Base-by-base conservation (phyloP, 495 filamentous ascomycete species). In the Trichoderma reesei region DNA sequence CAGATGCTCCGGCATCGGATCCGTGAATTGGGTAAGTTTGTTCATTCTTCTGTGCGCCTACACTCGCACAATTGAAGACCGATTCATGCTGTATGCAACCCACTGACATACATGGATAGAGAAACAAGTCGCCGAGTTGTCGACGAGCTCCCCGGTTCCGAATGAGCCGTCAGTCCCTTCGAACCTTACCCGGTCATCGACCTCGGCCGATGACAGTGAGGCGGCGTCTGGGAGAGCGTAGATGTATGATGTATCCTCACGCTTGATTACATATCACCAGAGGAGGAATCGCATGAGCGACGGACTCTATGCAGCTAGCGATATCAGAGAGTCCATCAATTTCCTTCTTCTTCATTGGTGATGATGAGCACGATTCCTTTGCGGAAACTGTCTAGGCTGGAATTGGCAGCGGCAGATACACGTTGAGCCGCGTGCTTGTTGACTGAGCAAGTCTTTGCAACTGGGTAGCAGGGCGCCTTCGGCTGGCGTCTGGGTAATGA, bases 1-100 rank as follows among this genome's bases (percentile, higher is more conserved):
- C 90, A 95, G 73, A 95, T 98, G 88, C 77, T 98, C 64, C 86
- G 86, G 62, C 82, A 86, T 70, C 83, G 94, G 60, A 78, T 78
- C 44, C 71, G 72, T 38, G 72, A 75, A 46, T 68, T 79, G 20
- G 61, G 61, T 63, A 34, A 13, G 61, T 34, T 33, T 18, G 11
- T 10, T n/a, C n/a, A 3, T 33, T 5, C 16, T 26, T 20, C 18
- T 3, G 16, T 39, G 16, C 7, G 61, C 36, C 18, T 38, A 26
- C 9, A 16, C 26, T 26, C 26, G 26, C 26, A 26, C 26, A 26
- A 26, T 26, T 20, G 33, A 18, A 16, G n/a, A 61, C 33, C 6
- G 4, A 39, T 2, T 26, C 26, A 26, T 1, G 26, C 9, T n/a
- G 14, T 8, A 48, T 48, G 3, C 44, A 18, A 48, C 41, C 5